Evolutionary conservation across 1,284 basidiomycete species (phyloP).

Genomic region (Puccinia hordei): DNA sequence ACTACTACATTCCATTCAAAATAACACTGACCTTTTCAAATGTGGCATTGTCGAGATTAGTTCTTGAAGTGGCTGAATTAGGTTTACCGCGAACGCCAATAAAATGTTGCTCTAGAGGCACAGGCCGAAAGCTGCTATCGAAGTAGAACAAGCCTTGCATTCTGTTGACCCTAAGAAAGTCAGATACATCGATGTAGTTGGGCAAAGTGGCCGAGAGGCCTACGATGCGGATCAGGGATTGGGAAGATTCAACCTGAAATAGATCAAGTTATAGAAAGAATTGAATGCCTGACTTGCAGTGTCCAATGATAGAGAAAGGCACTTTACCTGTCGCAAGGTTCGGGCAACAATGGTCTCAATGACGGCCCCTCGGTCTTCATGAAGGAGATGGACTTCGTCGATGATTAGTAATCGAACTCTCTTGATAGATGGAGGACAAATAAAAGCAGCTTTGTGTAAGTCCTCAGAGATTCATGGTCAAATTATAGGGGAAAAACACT

Average conservation of each 20-base stretch:
- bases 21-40: slow-evolving; percentile 71
- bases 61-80: slow-evolving; percentile 72
- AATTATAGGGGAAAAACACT: background rate
- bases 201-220: slow-evolving; percentile 97
- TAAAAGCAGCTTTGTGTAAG: background rate
- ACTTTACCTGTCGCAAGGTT: slow-evolving; percentile 77
- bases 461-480: background rate
- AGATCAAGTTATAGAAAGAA: background rate
- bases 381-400: slow-evolving; percentile 95
- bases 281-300: background rate
- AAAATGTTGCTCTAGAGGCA: slow-evolving; percentile 97
- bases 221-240: slow-evolving; percentile 96
- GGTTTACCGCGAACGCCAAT: slow-evolving; percentile 92
- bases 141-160: slow-evolving; percentile 96
- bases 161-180: slow-evolving; percentile 87
- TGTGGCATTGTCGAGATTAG: slow-evolving; percentile 84
- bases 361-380: slow-evolving; percentile 96
- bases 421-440: background rate
- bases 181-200: slow-evolving; percentile 95
- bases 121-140: slow-evolving; percentile 93
- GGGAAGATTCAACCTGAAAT: slow-evolving; percentile 78
- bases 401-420: slow-evolving; percentile 93
- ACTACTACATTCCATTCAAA: background rate
- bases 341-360: slow-evolving; percentile 98
- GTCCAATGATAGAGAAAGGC: background rate